Base-by-base conservation (phyloP, 805 yeast species). In the Myxozyma neotropica region DNA sequence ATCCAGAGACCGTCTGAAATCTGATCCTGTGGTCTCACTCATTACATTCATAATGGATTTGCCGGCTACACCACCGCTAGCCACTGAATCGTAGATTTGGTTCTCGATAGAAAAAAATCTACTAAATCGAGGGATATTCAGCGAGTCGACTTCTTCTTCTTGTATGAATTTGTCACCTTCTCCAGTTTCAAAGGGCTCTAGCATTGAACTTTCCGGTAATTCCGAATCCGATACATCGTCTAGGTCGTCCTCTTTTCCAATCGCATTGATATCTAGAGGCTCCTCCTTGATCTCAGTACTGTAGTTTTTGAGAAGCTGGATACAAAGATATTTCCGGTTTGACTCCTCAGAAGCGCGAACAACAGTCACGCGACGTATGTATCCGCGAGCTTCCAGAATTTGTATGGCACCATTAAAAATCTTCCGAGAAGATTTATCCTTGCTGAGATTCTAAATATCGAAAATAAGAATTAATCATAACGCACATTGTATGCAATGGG, bases 101-200 rank as follows among this genome's bases (percentile, higher is more conserved):
- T 78, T 81, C 39, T 83, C 85, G 0, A 85, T 63, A 0, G 96
- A 92, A 64, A 80, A 86, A 55, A 84, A 77, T 12, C 77, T 71
- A 69, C 87, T 88, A 53, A 80, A 73, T 7, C 50, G 7, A 13
- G 56, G 58, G 12, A n/a, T 13, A 6, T 21, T 10, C 13, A 33
- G 36, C 4, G 15, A 4, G 13, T 36, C 49, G n/a, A 39, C 51
- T 15, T 40, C 29, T 8, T 29, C 17, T 6, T 59, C 62, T 44
- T 64, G 53, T n/a, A 60, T 38, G 3, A 38, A n/a, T 7, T 50
- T 26, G 26, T 59, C 64, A 7, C 46, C 35, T 39, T 53, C 63
- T 8, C 46, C 40, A 2, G 50, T 13, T 29, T 60, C 68, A 35
- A 64, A 54, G 24, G 51, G 45, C 43, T n/a, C 42, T 13, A 19